Evolutionary conservation across 2,329 filamentous ascomycete genomes (phyloP), one percentile per base, ranked within the genome.

Genomic region (Calonectria hongkongensis): DNA sequence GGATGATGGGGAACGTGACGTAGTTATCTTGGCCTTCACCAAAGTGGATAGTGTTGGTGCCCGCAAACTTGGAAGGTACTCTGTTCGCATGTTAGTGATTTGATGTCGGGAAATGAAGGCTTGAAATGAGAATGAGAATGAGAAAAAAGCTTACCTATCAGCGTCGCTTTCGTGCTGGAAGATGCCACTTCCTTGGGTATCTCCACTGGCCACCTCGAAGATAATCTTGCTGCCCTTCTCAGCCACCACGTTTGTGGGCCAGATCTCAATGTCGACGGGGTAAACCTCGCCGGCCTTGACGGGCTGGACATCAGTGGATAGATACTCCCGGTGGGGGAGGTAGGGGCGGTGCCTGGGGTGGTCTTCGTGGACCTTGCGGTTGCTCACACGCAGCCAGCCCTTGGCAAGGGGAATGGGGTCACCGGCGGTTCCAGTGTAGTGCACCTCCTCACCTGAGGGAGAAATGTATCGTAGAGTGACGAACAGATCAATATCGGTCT

Each of bases 341-440:
- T 87, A 92, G 0, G 84, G 76, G 6, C 87, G 83, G 76, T 92
- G 87, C 73, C 87, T 88, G 0, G 86, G 86, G 76, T 92, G 84
- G 7, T 87, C 77, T 0, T 83, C 77, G 71, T 91, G 86, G 3
- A 88, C 86, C 78, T 90, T 90, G 25, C 91, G 88, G 21, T 92
- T 82, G 41, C 86, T 89, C 13, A 88, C 87, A 1, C 91, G 87
- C 12, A 93, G 87, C 91, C 91, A 93, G 27, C 91, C 92, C 81
- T 93, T 93, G 66, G 88, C 86, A 0, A 93, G 84, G 0, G 92
- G 92, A 0, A 93, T 87, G 0, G 89, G 88, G 72, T 93, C 92
- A 15, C 92, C 91, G 0, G 90, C 89, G 2, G 92, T 92, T 41
- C 92, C 91, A 0, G 92, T 93, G 81, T 93, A 93, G 75, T 87